Base-by-base conservation (phyloP, 768 basidiomycete genomes). In the Tylopilus balloui region DNA sequence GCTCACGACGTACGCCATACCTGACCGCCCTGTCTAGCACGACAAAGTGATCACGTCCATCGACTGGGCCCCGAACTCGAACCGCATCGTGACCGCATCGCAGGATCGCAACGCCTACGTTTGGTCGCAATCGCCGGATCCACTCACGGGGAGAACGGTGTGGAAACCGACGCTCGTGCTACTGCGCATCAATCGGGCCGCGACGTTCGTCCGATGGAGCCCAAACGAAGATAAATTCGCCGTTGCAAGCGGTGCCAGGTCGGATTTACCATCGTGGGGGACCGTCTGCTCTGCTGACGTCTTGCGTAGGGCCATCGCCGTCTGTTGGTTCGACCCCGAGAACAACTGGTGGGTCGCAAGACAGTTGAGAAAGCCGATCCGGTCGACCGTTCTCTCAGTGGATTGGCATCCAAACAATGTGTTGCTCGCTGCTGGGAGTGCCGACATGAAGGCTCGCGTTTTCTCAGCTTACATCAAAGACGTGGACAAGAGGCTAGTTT, bases 351-450 rank as follows among this genome's bases (percentile, higher is more conserved):
- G 96, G 96, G 91, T 96, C 4, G 86, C 94, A 15, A 92, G 91
- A 65, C 87, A 88, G 51, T 74, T 99, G 66, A 99, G 98, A 84
- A 98, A 98, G 70, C 96, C 96, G 21, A 88, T 99, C 61, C 73
- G 92, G 55, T 92, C 92, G 4, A 99, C 96, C 1, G 94, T 99
- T 13, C 75, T 98, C 35, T 82, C 85, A 5, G 74, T 99, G 57
- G 95, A 98, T 57, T 99, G 96, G 96, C 96, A 99, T 65, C 94
- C 96, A 23, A 98, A 98, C 77, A 98, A 96, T 64, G 94, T 98
- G 13, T 76, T 99, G 6, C 82, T 99, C 23, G 96, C 95, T 4
- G 88, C 95, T 29, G 96, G 96, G n/a, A 86, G 91, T 50, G 93
- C 95, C 0, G 96, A 99, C 64, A 92, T 92, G 82, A 95, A 95